Evolutionary conservation across 345 rosid genomes (phyloP).

Genomic region (Pelargonium nanum): DNA sequence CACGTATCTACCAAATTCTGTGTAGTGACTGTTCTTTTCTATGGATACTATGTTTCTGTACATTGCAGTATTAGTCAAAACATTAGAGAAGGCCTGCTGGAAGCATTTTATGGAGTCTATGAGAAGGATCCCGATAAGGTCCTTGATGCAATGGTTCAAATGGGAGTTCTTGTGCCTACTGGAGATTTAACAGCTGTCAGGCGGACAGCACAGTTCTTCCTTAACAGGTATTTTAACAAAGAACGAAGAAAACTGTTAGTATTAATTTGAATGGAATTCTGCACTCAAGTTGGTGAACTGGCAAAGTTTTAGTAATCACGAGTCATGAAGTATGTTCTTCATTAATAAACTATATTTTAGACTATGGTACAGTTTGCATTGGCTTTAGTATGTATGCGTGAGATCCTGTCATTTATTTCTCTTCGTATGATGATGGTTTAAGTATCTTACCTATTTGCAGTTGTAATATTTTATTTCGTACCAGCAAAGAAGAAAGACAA

Average conservation of each 20-base stretch:
- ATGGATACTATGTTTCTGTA: not conserved
- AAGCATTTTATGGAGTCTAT: conserved; percentile 79
- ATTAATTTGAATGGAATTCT: not conserved
- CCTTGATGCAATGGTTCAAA: conserved; percentile 89
- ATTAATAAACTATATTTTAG: not conserved
- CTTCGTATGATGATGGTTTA: conserved; percentile 1
- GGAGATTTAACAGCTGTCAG: conserved; percentile 96
- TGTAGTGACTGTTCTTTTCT: conserved; percentile 10
- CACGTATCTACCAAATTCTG: conserved; percentile 2
- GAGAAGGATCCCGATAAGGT: conserved; percentile 97
- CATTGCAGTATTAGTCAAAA: conserved; percentile 77
- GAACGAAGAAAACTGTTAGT: not conserved
- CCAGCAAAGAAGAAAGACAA: not conserved
- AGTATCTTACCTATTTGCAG: not conserved
- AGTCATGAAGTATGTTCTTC: not conserved
- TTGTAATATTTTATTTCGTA: not conserved
- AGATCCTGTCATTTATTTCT: not conserved
- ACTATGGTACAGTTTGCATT: not conserved
- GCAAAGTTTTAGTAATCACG: not conserved
- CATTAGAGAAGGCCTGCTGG: conserved; percentile 89
- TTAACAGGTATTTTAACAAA: conserved; percentile 49
- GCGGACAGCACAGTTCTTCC: conserved; percentile 89
- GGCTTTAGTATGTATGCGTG: not conserved
- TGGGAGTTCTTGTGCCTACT: conserved; percentile 99
- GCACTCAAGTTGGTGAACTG: not conserved